These are phyloP conservation scores for Astrocystis sublimbata DNA, from an alignment of 495 filamentous ascomycete species.

Conservation along the genomic window DNA sequence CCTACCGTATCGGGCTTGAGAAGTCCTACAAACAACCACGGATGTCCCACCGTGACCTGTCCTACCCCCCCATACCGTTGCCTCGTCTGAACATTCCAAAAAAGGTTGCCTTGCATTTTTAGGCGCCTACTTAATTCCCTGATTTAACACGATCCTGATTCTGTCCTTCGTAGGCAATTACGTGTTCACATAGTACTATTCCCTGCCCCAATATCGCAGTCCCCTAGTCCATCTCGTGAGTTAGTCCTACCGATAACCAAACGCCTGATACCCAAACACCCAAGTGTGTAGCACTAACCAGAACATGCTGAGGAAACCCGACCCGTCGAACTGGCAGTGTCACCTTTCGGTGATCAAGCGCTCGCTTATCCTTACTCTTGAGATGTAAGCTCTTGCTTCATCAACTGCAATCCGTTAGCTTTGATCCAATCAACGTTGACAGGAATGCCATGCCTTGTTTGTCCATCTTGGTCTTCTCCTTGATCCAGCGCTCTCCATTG, in stretches of 20 bases:
- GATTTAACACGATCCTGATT: background rate
- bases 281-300: conserved; percentile 1
- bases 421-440: background rate
- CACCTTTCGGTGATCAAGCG: conserved; percentile 9
- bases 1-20: background rate
- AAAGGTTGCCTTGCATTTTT: background rate
- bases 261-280: conserved; percentile 10
- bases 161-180: background rate
- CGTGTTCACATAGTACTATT: background rate
- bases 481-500: background rate
- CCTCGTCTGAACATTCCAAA: background rate
- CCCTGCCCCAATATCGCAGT: background rate
- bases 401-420: conserved; percentile 16
- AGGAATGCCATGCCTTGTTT: conserved; percentile 23
- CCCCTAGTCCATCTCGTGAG: background rate
- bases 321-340: background rate
- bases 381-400: conserved; percentile 13
- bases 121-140: conserved; percentile 4
- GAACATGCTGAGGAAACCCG: background rate
- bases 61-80: background rate
- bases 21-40: conserved; percentile 9
- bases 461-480: conserved; percentile 25
- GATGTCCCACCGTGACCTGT: conserved; percentile 6
- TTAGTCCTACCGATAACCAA: background rate
- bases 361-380: conserved; percentile 2